Percentiles rank a stretch among this genome's conserved stretches.
These are phyloP conservation scores for Leccinum variicolor DNA, from an alignment of 768 basidiomycete genomes.

Conservation along the genomic window DNA sequence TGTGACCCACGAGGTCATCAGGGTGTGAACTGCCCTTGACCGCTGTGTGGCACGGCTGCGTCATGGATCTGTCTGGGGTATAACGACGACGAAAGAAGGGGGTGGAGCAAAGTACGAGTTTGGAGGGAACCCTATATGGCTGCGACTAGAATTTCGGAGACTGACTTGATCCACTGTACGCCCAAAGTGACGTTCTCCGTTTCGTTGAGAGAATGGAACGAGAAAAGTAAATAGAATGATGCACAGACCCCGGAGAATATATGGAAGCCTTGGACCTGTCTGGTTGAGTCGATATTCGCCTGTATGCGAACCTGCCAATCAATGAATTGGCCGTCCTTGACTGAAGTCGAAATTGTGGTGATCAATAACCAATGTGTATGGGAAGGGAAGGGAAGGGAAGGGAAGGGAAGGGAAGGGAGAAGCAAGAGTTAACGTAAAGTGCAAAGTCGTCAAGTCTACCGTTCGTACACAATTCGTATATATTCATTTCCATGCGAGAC, in stretches of 20 bases:
- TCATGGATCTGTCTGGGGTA: not conserved
- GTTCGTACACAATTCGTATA: too few relatives aligned
- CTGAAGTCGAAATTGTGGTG: not conserved
- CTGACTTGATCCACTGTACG: not conserved
- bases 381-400: too few relatives aligned
- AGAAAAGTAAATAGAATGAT: not conserved
- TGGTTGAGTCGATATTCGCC: not conserved
- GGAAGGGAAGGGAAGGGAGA: too few relatives aligned
- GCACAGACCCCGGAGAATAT: not conserved
- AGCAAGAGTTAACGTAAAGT: not conserved
- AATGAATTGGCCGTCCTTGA: not conserved
- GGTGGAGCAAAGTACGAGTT: not conserved
- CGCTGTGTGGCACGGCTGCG: not conserved
- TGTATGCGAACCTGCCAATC: not conserved
- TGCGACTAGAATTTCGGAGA: not conserved
- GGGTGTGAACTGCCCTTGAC: not conserved
- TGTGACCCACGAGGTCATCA: constrained; percentile 1
- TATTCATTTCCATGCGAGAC: too few relatives aligned
- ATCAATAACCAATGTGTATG: not conserved
- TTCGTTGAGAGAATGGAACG: not conserved
- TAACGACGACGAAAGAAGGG: not conserved
- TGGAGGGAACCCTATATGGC: not conserved
- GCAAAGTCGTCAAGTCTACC: not conserved
- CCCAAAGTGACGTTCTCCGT: not conserved
- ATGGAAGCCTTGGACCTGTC: too few relatives aligned